These are phyloP conservation scores for Agaricus blazei DNA, from an alignment of 768 basidiomycete genomes.

Conservation along the genomic window DNA sequence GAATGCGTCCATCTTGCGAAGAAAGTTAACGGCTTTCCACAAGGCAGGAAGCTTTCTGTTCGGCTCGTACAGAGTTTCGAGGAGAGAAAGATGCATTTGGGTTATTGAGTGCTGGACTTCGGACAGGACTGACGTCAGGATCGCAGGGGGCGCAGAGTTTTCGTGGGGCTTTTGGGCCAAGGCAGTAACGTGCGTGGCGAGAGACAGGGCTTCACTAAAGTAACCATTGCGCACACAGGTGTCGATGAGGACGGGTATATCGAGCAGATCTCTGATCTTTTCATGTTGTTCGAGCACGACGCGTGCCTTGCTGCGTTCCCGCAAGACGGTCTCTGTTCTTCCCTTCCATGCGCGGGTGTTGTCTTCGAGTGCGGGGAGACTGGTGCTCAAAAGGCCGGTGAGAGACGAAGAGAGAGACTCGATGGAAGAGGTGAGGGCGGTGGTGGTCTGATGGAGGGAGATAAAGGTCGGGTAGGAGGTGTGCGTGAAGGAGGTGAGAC, in stretches of 20 bases:
- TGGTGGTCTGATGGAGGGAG: constrained; percentile 78
- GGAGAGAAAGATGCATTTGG: constrained; percentile 73
- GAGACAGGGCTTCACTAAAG: constrained; percentile 87
- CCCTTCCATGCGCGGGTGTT: constrained; percentile 67
- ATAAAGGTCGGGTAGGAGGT: constrained; percentile 91
- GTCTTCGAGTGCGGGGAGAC: constrained; percentile 75
- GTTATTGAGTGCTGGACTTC: constrained; percentile 66
- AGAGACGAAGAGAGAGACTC: constrained; percentile 73
- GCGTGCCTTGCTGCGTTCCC: constrained; percentile 68
- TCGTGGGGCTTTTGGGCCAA: constrained; percentile 27
- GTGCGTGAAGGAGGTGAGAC: constrained; percentile 84
- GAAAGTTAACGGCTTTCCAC: constrained; percentile 86
- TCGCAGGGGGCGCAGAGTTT: constrained; percentile 29
- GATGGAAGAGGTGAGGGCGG: constrained; percentile 67
- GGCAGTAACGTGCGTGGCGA: constrained; percentile 65
- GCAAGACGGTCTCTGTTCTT: constrained; percentile 68
- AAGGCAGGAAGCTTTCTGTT: constrained; percentile 80
- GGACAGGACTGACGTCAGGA: constrained; percentile 56
- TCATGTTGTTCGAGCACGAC: constrained; percentile 93
- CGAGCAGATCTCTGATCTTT: constrained; percentile 87
- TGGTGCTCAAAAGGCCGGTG: constrained; percentile 53
- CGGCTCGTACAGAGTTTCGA: constrained; percentile 75
- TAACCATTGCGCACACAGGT: constrained; percentile 91
- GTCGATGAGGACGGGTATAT: constrained; percentile 86
- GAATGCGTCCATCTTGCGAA: constrained; percentile 77